Percentiles rank a stretch among this genome's conserved stretches.
Conservation (phyloP, 805 yeast species). For the Yamadazyma nakazawae region DNA sequence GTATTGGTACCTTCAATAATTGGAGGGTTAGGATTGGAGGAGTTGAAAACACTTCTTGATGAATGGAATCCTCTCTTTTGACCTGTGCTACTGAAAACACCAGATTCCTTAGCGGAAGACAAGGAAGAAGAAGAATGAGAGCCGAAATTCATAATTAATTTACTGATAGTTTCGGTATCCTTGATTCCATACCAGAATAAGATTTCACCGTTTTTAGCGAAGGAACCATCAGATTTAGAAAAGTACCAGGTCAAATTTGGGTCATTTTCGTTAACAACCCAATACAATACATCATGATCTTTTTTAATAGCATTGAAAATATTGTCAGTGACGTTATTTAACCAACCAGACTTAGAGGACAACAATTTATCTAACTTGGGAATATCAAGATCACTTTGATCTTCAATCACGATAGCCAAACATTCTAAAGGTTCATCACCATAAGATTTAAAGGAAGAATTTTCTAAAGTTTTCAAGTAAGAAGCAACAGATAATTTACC, state of each 20-base stretch:
- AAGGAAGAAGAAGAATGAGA: conserved; percentile 32
- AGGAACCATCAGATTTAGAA: conserved; percentile 90
- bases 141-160: conserved; percentile 55
- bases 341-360: conserved; percentile 91
- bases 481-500: conserved; percentile 76
- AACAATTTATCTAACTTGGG: conserved; percentile 82
- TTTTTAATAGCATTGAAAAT: conserved; percentile 78
- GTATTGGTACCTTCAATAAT: conserved; percentile 59
- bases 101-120: conserved; percentile 39
- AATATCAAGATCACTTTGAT: conserved; percentile 35
- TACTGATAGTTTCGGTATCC: conserved; percentile 52
- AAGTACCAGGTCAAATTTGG: conserved; percentile 90
- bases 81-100: conserved; percentile 45
- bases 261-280: conserved; percentile 90
- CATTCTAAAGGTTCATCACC: conserved; percentile 97
- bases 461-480: conserved; percentile 71
- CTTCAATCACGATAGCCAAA: conserved; percentile 71
- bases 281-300: conserved; percentile 71
- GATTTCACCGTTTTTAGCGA: conserved; percentile 81
- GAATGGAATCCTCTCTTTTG: conserved; percentile 55
- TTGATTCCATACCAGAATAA: conserved; percentile 93
- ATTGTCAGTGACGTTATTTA: conserved; percentile 94
- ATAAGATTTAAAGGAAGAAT: conserved; percentile 63
- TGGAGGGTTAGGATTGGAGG: conserved; percentile 68
- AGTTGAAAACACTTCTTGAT: conserved; percentile 22